Evolutionary conservation across 192 early-diverging fungal genomes (phyloP).

Genomic region (Coemansia sp.): DNA sequence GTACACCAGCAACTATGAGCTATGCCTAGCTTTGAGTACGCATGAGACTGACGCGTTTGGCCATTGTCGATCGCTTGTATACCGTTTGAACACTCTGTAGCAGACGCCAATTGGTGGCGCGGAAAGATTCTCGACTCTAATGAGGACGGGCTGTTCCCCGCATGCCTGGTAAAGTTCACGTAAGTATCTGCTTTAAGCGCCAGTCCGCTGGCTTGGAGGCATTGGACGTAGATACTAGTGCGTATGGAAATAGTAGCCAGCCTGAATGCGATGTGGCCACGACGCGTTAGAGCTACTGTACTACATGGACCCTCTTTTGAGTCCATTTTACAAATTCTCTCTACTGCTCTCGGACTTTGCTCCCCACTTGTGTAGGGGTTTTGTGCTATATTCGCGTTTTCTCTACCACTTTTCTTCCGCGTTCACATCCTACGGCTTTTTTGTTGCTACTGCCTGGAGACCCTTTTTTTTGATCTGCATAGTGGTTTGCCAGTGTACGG

Average conservation of each 20-base stretch:
- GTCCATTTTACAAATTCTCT: conserved; percentile 14
- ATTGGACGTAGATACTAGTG: background rate
- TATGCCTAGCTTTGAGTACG: background rate
- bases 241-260: too few relatives aligned
- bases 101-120: conserved; percentile 60
- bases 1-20: conserved; percentile 1
- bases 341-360: conserved; percentile 11
- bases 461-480: conserved; percentile 1
- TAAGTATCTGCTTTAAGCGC: conserved; percentile 36
- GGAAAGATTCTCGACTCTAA: conserved; percentile 48
- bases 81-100: conserved; percentile 18
- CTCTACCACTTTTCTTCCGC: background rate
- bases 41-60: background rate
- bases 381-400: conserved; percentile 1
- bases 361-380: background rate
- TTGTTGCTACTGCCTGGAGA: conserved; percentile 3
- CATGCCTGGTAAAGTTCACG: conserved; percentile 58
- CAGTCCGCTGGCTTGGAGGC: background rate
- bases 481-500: background rate
- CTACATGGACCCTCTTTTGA: background rate
- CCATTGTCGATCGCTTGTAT: background rate
- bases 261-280: background rate
- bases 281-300: conserved; percentile 21
- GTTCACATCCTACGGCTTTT: conserved; percentile 1
- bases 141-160: conserved; percentile 56